Conservation (phyloP, 192 early-diverging fungal genomes). For the Endogone sp. region DNA sequence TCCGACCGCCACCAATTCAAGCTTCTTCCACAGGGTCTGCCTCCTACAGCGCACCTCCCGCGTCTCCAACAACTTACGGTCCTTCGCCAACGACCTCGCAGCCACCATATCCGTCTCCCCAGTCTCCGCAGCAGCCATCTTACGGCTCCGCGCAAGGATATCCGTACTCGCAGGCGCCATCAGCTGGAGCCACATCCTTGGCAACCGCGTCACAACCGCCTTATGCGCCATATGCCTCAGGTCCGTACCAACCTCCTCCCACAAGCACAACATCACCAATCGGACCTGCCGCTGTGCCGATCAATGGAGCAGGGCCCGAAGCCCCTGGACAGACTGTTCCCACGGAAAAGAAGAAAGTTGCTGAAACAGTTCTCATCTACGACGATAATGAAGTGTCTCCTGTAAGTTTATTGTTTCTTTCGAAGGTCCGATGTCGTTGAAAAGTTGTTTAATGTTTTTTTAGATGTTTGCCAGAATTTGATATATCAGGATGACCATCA, state of each 20-base stretch:
- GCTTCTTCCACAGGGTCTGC: conserved; percentile 14
- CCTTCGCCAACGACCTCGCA: too few species aligned
- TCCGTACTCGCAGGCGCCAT: background rate
- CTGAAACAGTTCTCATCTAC: background rate
- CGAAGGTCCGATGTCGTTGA: too few species aligned
- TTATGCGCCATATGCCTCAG: background rate
- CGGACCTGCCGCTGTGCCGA: background rate
- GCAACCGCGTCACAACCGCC: background rate
- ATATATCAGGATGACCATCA: too few species aligned
- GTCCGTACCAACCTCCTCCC: background rate
- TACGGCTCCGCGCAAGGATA: background rate
- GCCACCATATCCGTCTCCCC: background rate
- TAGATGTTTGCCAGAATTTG: too few species aligned
- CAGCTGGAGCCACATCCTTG: background rate
- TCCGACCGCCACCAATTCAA: conserved; percentile 18
- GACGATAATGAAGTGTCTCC: conserved; percentile 3
- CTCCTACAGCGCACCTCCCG: background rate
- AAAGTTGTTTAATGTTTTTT: too few species aligned
- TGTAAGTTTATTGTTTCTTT: background rate
- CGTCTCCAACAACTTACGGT: too few species aligned
- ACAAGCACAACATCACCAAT: background rate
- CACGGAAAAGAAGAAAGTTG: background rate
- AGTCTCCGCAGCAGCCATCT: background rate
- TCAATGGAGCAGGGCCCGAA: background rate
- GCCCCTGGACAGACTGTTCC: background rate